phyloP scores from a whole-genome alignment of 495 filamentous ascomycete genomes.

The Neurospora sp. region DNA sequence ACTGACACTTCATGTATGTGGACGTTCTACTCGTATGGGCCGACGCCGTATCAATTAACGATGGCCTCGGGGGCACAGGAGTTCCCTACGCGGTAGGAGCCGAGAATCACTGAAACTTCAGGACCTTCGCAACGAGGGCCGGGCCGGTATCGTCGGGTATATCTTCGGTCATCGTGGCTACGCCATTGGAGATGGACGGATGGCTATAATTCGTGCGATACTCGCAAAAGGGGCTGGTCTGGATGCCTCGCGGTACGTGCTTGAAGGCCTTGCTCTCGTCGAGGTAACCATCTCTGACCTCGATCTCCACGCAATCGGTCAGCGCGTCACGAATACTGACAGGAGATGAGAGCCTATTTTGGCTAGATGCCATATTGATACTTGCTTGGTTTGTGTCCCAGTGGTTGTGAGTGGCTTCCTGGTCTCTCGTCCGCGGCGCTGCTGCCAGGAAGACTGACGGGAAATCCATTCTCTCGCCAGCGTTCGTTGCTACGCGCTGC shows the following conservation, averaged over 20 bases:
- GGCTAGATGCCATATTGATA: neutral
- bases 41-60: too few relatives aligned
- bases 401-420: neutral
- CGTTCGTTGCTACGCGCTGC: neutral
- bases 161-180: too few relatives aligned
- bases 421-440: neutral
- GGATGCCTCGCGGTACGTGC: neutral
- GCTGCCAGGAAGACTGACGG: neutral
- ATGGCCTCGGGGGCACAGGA: too few relatives aligned
- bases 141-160: too few relatives aligned
- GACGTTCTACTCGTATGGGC: too few relatives aligned
- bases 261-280: neutral
- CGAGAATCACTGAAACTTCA: too few relatives aligned
- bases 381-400: neutral
- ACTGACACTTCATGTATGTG: too few relatives aligned
- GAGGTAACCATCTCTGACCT: neutral
- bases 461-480: neutral
- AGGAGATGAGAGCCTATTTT: neutral
- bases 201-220: too few relatives aligned
- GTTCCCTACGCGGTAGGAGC: too few relatives aligned
- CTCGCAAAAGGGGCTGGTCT: too few relatives aligned
- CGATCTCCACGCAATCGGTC: neutral
- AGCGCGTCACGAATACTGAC: neutral
- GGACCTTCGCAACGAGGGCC: too few relatives aligned
- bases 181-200: too few relatives aligned